Evolutionary conservation across 768 basidiomycete species (phyloP).

Genomic region (Inosperma sp.): DNA sequence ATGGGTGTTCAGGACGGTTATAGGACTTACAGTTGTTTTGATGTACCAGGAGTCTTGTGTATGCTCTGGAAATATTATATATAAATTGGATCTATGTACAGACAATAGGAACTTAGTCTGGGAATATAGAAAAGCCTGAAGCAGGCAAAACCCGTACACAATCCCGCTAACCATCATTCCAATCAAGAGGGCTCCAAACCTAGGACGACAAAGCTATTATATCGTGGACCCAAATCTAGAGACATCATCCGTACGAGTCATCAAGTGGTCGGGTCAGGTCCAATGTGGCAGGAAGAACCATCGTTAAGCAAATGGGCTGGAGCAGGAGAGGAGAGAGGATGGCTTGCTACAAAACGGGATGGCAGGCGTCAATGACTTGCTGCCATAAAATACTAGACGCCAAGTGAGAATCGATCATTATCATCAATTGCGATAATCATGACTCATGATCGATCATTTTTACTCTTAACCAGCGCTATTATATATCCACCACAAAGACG

Average conservation of each 20-base stretch:
- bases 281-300: constrained; percentile 5
- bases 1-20: background rate
- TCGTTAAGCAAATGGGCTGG: background rate
- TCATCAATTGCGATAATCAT: no score
- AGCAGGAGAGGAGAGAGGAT: background rate
- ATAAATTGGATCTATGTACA: background rate
- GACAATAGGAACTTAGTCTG: background rate
- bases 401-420: no score
- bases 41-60: background rate
- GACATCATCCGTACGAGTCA: background rate
- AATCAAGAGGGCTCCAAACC: background rate
- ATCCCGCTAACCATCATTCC: background rate
- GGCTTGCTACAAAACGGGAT: background rate
- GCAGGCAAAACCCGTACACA: background rate
- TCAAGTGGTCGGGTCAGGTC: constrained; percentile 1
- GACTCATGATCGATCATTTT: no score
- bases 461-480: no score
- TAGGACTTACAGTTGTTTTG: background rate
- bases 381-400: background rate
- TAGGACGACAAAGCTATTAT: background rate
- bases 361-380: background rate
- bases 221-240: background rate
- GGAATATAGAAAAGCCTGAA: constrained; percentile 2
- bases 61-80: constrained; percentile 1
- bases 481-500: no score